A percentile compares a stretch with the other conserved stretches of the same genome.
Conservation (phyloP, 1,284 basidiomycete genomes). For the Sparassis latifolia region DNA sequence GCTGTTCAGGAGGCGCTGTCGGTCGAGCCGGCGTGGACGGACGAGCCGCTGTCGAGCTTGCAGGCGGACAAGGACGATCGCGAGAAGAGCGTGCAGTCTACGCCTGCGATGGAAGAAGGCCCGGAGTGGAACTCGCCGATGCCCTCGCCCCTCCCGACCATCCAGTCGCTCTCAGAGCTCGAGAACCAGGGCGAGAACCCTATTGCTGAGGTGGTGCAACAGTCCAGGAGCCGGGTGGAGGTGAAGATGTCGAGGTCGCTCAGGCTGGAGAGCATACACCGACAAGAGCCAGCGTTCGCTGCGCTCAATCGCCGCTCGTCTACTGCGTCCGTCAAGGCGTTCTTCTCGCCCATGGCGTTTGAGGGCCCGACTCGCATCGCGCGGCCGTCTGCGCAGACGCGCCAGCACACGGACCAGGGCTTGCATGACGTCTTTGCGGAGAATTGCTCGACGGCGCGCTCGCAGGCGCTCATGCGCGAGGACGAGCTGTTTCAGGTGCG, state of each 20-base stretch:
- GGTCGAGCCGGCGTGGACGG: conserved; percentile 38
- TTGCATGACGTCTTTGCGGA: conserved; percentile 67
- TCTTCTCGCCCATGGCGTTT: conserved; percentile 40
- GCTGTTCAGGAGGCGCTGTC: conserved; percentile 48
- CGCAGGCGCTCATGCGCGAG: conserved; percentile 51
- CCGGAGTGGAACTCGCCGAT: conserved; percentile 6
- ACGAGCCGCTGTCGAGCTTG: conserved; percentile 57
- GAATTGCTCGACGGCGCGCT: conserved; percentile 50
- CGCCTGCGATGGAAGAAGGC: conserved; percentile 8
- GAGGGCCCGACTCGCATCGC: conserved; percentile 52
- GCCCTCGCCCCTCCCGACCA: conserved; percentile 38
- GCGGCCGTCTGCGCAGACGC: conserved; percentile 61
- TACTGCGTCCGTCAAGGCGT: conserved; percentile 48
- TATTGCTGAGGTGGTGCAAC: neutral
- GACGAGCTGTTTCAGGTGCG: conserved; percentile 58
- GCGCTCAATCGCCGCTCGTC: conserved; percentile 49
- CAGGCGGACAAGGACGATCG: conserved; percentile 24
- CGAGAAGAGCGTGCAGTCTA: conserved; percentile 4
- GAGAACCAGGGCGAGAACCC: conserved; percentile 22
- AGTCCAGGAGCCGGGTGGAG: conserved; percentile 1
- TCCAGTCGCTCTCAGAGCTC: conserved; percentile 56
- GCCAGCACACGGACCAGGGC: conserved; percentile 61
- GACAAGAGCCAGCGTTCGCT: conserved; percentile 12
- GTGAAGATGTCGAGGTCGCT: conserved; percentile 17
- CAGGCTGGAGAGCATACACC: conserved; percentile 18